phyloP scores from a whole-genome alignment of 345 rosid genomes.

The Isatis tinctoria region DNA sequence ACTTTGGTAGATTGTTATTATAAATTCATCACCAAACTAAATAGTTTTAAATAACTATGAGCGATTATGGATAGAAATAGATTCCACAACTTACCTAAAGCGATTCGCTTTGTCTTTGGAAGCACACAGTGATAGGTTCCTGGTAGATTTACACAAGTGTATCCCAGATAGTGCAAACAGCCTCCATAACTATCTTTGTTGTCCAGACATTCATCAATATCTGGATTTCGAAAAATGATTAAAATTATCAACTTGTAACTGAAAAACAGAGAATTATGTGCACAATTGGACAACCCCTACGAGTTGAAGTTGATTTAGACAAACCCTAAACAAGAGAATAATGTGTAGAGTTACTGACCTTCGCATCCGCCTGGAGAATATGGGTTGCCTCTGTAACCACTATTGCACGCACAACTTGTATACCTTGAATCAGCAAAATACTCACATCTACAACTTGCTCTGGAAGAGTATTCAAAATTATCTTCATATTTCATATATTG shows the following conservation, averaged over 20 bases:
- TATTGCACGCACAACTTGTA: background rate
- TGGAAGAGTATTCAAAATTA: too few relatives aligned
- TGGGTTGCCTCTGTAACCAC: background rate
- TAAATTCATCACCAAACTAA: background rate
- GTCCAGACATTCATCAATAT: background rate
- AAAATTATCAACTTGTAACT: background rate
- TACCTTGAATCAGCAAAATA: background rate
- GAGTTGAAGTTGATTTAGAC: background rate
- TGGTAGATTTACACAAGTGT: background rate
- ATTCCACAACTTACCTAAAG: background rate
- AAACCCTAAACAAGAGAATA: background rate
- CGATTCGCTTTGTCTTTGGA: background rate
- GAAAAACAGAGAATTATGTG: background rate
- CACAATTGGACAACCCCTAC: background rate
- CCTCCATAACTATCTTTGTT: too few relatives aligned
- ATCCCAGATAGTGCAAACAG: rapidly evolving
- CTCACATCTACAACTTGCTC: background rate
- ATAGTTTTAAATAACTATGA: background rate
- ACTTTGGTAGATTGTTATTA: background rate
- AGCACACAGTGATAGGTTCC: background rate
- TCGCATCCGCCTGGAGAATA: background rate
- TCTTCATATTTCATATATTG: too few relatives aligned
- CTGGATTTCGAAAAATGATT: background rate
- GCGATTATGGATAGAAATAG: background rate
- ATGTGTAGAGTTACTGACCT: background rate